These are phyloP conservation scores for Coemansia sp. DNA, from an alignment of 192 early-diverging fungal species.

Conservation along the genomic window DNA sequence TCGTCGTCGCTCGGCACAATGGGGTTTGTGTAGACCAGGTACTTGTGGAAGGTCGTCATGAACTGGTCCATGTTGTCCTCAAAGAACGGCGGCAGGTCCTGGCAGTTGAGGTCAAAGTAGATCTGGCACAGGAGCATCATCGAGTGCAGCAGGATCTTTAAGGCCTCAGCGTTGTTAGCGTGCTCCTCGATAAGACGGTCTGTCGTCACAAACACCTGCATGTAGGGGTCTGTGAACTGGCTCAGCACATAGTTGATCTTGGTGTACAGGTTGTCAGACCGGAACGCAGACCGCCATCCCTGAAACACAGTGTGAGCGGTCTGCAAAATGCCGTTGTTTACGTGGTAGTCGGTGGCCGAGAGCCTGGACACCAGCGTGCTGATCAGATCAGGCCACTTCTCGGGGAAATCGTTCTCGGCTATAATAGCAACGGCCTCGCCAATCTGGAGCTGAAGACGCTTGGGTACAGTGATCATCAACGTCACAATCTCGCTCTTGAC, in stretches of 20 bases:
- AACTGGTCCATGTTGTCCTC: constrained; percentile 85
- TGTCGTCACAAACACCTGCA: constrained; percentile 78
- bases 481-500: constrained; percentile 84
- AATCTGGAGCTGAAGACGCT: constrained; percentile 79
- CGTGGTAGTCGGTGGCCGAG: constrained; percentile 68
- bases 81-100: constrained; percentile 96
- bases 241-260: constrained; percentile 92
- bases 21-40: constrained; percentile 77
- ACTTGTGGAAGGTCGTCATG: constrained; percentile 84
- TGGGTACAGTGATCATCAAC: constrained; percentile 80
- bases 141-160: constrained; percentile 70
- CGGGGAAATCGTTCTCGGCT: constrained; percentile 90
- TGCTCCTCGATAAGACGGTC: constrained; percentile 74
- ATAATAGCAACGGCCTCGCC: constrained; percentile 93
- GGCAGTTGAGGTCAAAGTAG: constrained; percentile 92
- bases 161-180: constrained; percentile 55
- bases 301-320: constrained; percentile 96
- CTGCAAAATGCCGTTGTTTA: constrained; percentile 89
- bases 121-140: constrained; percentile 81
- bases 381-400: constrained; percentile 80
- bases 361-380: constrained; percentile 73
- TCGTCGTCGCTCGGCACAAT: constrained; percentile 69
- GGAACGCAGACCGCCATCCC: constrained; percentile 83
- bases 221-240: constrained; percentile 78
- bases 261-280: constrained; percentile 71